phyloP scores from a whole-genome alignment of 805 yeast species.

The Candida maesae region DNA sequence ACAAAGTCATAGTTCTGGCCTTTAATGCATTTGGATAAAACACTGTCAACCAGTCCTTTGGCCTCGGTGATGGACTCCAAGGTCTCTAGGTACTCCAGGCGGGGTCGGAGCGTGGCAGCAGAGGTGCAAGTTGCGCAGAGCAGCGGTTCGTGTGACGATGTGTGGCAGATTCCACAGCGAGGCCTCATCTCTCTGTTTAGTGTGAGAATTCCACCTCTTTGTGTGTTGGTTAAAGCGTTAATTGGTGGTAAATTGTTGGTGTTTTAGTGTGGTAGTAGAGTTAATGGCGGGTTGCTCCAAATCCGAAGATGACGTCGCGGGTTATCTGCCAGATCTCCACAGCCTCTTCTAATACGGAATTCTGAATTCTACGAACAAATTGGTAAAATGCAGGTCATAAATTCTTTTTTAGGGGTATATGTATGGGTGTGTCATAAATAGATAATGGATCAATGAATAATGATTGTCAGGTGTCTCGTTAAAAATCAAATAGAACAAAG shows the following conservation, averaged over 20 bases:
- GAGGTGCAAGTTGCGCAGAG: conserved; percentile 18
- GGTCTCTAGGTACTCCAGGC: conserved; percentile 15
- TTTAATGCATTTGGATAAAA: conserved; percentile 15
- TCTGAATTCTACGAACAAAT: no score
- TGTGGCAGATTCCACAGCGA: conserved; percentile 1
- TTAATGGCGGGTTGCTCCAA: no score
- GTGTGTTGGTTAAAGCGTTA: no score
- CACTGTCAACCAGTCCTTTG: conserved; percentile 11
- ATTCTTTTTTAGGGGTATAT: background rate
- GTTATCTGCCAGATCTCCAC: no score
- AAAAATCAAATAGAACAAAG: background rate
- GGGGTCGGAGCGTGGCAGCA: conserved; percentile 11
- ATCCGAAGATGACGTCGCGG: no score
- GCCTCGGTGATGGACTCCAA: conserved; percentile 7
- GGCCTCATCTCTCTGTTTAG: no score
- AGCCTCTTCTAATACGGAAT: no score
- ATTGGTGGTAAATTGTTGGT: background rate
- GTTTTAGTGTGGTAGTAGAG: background rate
- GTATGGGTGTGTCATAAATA: background rate
- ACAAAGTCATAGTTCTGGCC: conserved; percentile 17
- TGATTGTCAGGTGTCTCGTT: background rate
- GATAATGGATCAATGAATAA: no score
- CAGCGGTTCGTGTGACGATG: conserved; percentile 1
- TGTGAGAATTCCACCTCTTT: no score
- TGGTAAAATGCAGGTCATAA: no score